phyloP scores from a whole-genome alignment of 768 basidiomycete species.

The Leccinum olivaceopallidum region DNA sequence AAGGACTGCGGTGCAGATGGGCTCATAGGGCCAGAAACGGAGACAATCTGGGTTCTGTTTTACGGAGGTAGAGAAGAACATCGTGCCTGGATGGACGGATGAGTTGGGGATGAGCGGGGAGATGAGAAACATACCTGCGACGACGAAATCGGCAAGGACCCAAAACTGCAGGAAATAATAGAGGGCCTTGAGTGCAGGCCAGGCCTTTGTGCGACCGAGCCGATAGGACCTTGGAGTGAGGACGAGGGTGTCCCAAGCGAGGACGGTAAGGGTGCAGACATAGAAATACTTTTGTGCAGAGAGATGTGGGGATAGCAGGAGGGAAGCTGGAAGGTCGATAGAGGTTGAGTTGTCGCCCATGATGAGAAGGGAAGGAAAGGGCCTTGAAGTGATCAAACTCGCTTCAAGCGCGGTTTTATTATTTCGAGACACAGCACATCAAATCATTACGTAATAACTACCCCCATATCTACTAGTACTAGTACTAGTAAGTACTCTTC shows the following conservation, averaged over 20 bases:
- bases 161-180: slow-evolving; percentile 74
- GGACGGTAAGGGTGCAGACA: slow-evolving; percentile 86
- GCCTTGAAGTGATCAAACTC: too few species aligned
- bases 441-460: slow-evolving; percentile 19
- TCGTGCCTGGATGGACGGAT: slow-evolving; percentile 54
- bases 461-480: not conserved
- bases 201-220: slow-evolving; percentile 58
- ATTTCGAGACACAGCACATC: slow-evolving; percentile 26
- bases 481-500: not conserved
- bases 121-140: slow-evolving; percentile 54
- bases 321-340: slow-evolving; percentile 54
- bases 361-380: not conserved
- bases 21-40: slow-evolving; percentile 81
- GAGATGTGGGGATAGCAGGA: slow-evolving; percentile 75
- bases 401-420: slow-evolving; percentile 1
- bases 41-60: slow-evolving; percentile 53
- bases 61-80: slow-evolving; percentile 81
- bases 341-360: slow-evolving; percentile 21
- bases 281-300: slow-evolving; percentile 88
- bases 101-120: not conserved
- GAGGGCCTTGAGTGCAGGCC: slow-evolving; percentile 77
- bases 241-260: slow-evolving; percentile 88
- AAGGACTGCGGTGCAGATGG: slow-evolving; percentile 80
- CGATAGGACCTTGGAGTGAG: slow-evolving; percentile 78
- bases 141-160: slow-evolving; percentile 78